Percentiles rank a stretch among this genome's conserved stretches.
phyloP scores from a whole-genome alignment of 768 basidiomycete genomes.

The Lactarius deliciosus region DNA sequence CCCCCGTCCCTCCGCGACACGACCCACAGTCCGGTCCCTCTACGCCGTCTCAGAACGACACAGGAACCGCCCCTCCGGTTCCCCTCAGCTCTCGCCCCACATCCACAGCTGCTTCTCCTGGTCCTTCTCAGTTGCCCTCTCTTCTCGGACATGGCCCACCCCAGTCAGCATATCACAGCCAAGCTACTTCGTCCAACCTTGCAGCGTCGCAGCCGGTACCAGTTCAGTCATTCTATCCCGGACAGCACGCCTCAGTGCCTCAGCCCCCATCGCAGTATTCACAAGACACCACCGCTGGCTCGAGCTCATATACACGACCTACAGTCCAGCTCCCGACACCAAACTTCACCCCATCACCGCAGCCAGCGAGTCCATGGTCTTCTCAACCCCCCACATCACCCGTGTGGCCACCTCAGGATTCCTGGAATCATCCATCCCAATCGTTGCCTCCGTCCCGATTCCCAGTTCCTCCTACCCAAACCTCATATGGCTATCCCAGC shows the following conservation, averaged over 20 bases:
- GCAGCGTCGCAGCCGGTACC: neutral
- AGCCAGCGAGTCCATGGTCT: slow-evolving; percentile 3
- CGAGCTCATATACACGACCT: slow-evolving; percentile 4
- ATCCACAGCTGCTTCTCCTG: neutral
- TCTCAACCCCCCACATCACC: neutral
- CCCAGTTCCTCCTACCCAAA: slow-evolving; percentile 2
- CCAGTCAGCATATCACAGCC: neutral
- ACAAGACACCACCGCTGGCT: neutral
- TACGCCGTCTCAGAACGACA: neutral
- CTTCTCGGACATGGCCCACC: slow-evolving; percentile 1
- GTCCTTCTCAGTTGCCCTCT: neutral
- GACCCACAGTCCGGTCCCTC: neutral
- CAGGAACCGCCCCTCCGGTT: slow-evolving; percentile 15
- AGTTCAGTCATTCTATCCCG: slow-evolving; percentile 12
- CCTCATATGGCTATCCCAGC: slow-evolving; percentile 1
- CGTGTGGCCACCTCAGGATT: slow-evolving; percentile 8
- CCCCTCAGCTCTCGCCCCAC: slow-evolving; percentile 24
- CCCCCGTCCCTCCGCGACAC: slow-evolving; percentile 23
- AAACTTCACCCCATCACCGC: neutral
- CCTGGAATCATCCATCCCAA: slow-evolving; percentile 2
- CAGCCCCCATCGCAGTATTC: neutral
- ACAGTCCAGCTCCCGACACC: slow-evolving; percentile 7
- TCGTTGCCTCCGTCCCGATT: slow-evolving; percentile 1
- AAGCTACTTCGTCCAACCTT: slow-evolving; percentile 2
- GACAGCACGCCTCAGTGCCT: neutral